Percentiles rank a stretch among this genome's conserved stretches.
These are phyloP conservation scores for Primulina eburnea DNA, from an alignment of 257 asterid species.

Conservation along the genomic window DNA sequence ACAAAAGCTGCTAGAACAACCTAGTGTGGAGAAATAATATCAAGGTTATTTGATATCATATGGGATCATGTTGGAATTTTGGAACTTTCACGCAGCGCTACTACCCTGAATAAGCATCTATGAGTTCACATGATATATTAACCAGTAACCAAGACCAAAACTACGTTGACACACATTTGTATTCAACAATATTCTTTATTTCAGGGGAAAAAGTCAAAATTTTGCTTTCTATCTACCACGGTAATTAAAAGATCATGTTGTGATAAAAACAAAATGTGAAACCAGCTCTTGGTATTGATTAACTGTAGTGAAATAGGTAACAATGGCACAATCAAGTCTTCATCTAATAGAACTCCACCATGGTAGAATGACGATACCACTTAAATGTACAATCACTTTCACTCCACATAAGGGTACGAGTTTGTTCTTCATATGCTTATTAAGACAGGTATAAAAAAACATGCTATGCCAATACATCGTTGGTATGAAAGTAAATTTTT, in stretches of 20 bases:
- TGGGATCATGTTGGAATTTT: conserved; percentile 1
- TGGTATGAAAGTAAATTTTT: background rate
- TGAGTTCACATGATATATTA: conserved; percentile 14
- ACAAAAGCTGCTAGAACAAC: conserved; percentile 69
- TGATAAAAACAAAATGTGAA: conserved; percentile 5
- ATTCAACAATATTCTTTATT: background rate
- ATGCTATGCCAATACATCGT: background rate
- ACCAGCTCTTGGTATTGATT: conserved; percentile 14
- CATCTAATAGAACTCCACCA: conserved; percentile 1
- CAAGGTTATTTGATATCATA: background rate
- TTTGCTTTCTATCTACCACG: background rate
- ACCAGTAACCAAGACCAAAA: conserved; percentile 11
- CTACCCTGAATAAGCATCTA: conserved; percentile 13
- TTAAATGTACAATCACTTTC: background rate
- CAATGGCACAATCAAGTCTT: background rate
- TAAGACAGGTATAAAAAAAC: background rate
- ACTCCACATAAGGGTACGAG: too few relatives aligned
- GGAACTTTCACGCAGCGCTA: background rate
- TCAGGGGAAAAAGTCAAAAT: background rate
- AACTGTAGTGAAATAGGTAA: conserved; percentile 2
- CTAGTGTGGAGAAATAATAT: conserved; percentile 36
- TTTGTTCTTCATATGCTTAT: too few relatives aligned
- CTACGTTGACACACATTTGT: conserved; percentile 12
- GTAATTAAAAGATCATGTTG: conserved; percentile 4
- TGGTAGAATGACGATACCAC: background rate